Conservation (phyloP, 78 protist genomes). For the Protostelium mycophagum region DNA sequence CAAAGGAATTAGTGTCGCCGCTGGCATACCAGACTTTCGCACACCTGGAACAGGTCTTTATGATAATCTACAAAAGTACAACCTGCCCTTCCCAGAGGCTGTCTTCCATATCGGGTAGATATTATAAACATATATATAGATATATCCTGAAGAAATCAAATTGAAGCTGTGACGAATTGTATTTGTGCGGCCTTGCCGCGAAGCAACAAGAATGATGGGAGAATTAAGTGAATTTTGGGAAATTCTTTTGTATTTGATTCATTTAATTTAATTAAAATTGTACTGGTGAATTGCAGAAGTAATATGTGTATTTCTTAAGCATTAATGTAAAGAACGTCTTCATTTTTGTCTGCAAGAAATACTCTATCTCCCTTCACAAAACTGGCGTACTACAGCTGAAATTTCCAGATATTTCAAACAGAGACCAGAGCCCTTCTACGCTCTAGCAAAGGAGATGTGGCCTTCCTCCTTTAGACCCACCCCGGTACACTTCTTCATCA, state of each 20-base stretch:
- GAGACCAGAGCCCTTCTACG: constrained; percentile 76
- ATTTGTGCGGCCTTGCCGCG: no score
- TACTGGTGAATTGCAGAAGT: no score
- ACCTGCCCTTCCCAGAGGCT: constrained; percentile 77
- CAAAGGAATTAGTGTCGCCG: constrained; percentile 51
- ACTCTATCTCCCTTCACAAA: no score
- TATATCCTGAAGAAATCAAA: not conserved
- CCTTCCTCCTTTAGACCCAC: constrained; percentile 70
- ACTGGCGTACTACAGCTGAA: not conserved
- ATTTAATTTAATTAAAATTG: no score
- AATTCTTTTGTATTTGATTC: no score
- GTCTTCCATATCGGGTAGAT: constrained; percentile 53
- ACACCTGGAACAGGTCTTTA: constrained; percentile 84
- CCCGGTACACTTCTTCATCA: constrained; percentile 67
- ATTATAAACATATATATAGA: not conserved
- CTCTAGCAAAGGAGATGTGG: constrained; percentile 55
- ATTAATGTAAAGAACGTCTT: no score
- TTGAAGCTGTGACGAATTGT: no score
- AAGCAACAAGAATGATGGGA: no score
- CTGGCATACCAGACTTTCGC: constrained; percentile 87
- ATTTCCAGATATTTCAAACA: constrained; percentile 5
- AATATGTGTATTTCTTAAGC: no score
- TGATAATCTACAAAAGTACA: constrained; percentile 53
- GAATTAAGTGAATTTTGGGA: no score
- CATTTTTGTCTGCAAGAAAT: no score